Percentiles rank a stretch among this genome's conserved stretches.
Evolutionary conservation across 2,329 filamentous ascomycete species (phyloP).

Genomic region (Aspergillus ochraceus): DNA sequence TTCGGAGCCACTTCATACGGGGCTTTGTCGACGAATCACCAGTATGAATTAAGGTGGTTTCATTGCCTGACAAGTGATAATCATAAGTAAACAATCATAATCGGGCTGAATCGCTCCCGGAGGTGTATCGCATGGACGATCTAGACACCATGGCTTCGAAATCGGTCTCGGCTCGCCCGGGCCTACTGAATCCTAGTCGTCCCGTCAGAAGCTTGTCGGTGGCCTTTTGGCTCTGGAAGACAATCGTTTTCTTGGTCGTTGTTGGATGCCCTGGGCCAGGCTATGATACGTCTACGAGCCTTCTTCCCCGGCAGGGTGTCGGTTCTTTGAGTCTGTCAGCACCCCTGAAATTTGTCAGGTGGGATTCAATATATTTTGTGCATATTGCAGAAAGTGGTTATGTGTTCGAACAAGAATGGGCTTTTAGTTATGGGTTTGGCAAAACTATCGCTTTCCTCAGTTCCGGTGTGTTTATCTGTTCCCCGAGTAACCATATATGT

Average conservation of each 20-base stretch:
- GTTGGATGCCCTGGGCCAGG: slow-evolving; percentile 56
- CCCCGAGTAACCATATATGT: neutral
- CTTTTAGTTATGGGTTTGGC: slow-evolving; percentile 60
- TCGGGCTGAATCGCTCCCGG: no score
- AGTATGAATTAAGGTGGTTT: neutral
- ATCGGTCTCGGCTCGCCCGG: slow-evolving; percentile 8
- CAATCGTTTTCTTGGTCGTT: slow-evolving; percentile 51
- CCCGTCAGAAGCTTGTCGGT: slow-evolving; percentile 36
- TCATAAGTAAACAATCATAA: neutral
- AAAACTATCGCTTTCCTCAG: slow-evolving; percentile 42
- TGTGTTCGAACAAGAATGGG: slow-evolving; percentile 66
- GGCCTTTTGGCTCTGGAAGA: slow-evolving; percentile 58
- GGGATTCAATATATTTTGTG: slow-evolving; percentile 64
- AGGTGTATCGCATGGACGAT: neutral
- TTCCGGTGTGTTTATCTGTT: slow-evolving; percentile 27
- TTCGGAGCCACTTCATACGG: neutral
- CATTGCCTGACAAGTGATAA: neutral
- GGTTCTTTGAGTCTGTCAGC: slow-evolving; percentile 18
- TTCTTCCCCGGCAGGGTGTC: slow-evolving; percentile 40
- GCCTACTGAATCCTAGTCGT: slow-evolving; percentile 26
- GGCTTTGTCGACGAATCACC: neutral
- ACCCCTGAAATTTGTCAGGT: slow-evolving; percentile 54
- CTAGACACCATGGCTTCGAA: slow-evolving; percentile 1
- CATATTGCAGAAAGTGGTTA: slow-evolving; percentile 55
- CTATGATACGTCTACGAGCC: slow-evolving; percentile 63